Evolutionary conservation across 2,329 filamentous ascomycete species (phyloP), one percentile per base, ranked within the genome.

Genomic region (Monascus ruber): DNA sequence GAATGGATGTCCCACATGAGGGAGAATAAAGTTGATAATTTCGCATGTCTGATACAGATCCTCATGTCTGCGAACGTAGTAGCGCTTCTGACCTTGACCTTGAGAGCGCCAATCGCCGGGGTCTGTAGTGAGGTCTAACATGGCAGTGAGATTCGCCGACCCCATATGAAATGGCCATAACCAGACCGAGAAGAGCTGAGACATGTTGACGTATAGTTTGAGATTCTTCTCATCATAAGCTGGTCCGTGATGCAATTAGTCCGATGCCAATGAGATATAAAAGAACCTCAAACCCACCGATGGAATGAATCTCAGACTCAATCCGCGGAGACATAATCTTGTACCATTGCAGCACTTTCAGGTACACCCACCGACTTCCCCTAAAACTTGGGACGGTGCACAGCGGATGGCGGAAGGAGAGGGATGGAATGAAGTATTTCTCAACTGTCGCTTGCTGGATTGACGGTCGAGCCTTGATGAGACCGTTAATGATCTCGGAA

Each of bases 31-130:
- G 50, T 81, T 80, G 44, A 89, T 66, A 45, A 80, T 81, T 48
- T 94, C 81, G 36, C 78, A 80, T 1, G 77, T 70, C 52, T 89
- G 84, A 54, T 94, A 94, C 5, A 88, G 64, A 55, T 94, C 86
- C 47, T 93, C 79, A 56, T 94, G 87, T 11, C 70, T 73, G 5
- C 69, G 60, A 46, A 94, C 88, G 55, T 80, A 83, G 64, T 87
- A 91, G 28, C 52, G 61, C 31, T 51, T 44, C 6, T 53, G 47
- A 5, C 42, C 48, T 31, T 53, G 47, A 9, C 32, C 42, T 33
- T 37, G 48, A 27, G 46, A 38, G n/a, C 42, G 37, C 37, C 11
- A 38, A 29, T 53, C 46, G 6, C 55, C 51, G 24, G 67, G 56
- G 26, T 69, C 60, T 10, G 70, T 70, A 2, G 68, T 68, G 10